phyloP scores from a whole-genome alignment of 768 basidiomycete genomes.

The Podaxis pistillaris region DNA sequence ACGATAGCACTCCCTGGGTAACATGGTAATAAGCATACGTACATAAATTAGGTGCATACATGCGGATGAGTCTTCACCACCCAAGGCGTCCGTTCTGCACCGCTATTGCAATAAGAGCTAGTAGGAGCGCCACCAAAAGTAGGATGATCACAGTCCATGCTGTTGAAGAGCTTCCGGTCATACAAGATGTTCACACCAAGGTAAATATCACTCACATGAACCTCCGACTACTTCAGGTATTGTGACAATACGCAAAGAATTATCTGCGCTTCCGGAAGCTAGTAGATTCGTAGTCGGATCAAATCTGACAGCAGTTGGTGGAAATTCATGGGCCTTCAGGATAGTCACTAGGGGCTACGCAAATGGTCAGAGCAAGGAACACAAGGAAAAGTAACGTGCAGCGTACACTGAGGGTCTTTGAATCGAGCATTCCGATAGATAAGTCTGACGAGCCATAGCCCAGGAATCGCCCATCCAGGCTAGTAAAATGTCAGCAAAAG shows the following conservation, averaged over 20 bases:
- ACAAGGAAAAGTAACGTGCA: background rate
- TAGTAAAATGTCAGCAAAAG: constrained; percentile 28
- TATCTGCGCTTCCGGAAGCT: constrained; percentile 90
- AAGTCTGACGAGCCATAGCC: constrained; percentile 88
- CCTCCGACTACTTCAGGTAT: constrained; percentile 38
- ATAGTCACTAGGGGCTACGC: constrained; percentile 84
- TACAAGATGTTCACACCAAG: constrained; percentile 11
- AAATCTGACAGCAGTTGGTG: constrained; percentile 87
- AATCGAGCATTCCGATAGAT: constrained; percentile 81
- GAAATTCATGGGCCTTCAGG: constrained; percentile 92
- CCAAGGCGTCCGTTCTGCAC: constrained; percentile 26
- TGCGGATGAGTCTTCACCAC: background rate
- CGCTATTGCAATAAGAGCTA: constrained; percentile 41
- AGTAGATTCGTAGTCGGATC: constrained; percentile 79
- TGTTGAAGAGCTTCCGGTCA: constrained; percentile 17
- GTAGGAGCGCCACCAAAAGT: constrained; percentile 40
- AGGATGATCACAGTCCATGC: constrained; percentile 40
- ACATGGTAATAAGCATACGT: constrained; percentile 18
- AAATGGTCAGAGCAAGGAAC: background rate
- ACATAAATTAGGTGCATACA: constrained; percentile 8
- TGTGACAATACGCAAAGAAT: constrained; percentile 71
- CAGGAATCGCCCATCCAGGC: constrained; percentile 76
- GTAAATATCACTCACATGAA: constrained; percentile 44
- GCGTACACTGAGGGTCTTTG: constrained; percentile 71
- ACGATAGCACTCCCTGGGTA: constrained; percentile 14